Evolutionary conservation across 2,329 filamentous ascomycete genomes (phyloP), one percentile per base, ranked within the genome.

Genomic region (Aspergillus spinulosporus): DNA sequence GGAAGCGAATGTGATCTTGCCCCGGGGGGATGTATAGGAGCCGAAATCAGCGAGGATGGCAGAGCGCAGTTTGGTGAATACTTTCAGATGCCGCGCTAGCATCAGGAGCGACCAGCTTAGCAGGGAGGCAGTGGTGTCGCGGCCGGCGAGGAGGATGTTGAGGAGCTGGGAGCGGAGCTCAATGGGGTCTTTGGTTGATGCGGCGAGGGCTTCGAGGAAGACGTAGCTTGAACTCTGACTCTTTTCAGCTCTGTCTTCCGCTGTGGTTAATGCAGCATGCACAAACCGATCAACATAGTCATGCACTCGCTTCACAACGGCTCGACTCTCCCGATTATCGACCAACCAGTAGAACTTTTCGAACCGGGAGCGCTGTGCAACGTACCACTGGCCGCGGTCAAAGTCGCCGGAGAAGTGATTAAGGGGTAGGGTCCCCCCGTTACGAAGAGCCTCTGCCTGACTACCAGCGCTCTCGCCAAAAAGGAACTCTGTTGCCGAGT

Each of bases 401-500:
- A 76, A 76, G 52, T 67, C 65, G 15, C 47, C 47, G 39, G 69
- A 66, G 56, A 76, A 75, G n/a, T 66, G 62, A 29, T 63, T 50
- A 84, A 82, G 54, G 81, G 78, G 2, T 8, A 52, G 44, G 4
- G 28, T 52, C 14, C 40, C 48, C 6, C 50, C 59, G 43, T 49
- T 54, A 29, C 76, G 64, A 3, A 74, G 51, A 1, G 69, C 70
- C 34, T 66, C 67, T 9, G 72, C 54, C 50, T 77, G 74, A 62
- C 82, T 85, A 45, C 82, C 84, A 15, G 92, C 87, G 60, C 88
- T 88, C 59, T 86, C 80, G 3, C 92, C 92, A 2, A 96, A 83
- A 29, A 97, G 76, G 69, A 96, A 96, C 64, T 95, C 89, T 0
- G 92, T 96, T 1, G 90, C 86, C 5, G 89, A 87, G 72, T 96